These are phyloP conservation scores for Endothia cerciana DNA, from an alignment of 2,329 filamentous ascomycete species.

Conservation along the genomic window DNA sequence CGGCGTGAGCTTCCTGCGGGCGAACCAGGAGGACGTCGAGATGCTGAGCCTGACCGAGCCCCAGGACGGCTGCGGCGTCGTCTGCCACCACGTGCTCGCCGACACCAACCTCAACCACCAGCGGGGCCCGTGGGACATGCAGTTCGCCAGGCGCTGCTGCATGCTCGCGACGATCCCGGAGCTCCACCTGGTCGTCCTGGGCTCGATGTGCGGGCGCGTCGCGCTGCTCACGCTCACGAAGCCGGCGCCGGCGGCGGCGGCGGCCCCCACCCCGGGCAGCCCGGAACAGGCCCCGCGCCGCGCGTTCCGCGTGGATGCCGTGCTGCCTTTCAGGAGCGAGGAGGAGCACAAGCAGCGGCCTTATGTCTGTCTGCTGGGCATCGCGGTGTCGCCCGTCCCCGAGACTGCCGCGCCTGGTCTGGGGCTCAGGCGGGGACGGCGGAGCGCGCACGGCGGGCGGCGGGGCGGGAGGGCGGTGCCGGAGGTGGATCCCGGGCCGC, in stretches of 20 bases:
- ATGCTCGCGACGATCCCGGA: conserved; percentile 69
- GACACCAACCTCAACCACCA: conserved; percentile 32
- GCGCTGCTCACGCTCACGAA: conserved; percentile 64
- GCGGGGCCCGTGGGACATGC: conserved; percentile 39
- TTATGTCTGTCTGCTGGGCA: conserved; percentile 62
- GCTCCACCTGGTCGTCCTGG: conserved; percentile 70
- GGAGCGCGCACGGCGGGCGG: conserved; percentile 9
- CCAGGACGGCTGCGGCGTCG: conserved; percentile 28
- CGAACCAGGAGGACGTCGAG: conserved; percentile 54
- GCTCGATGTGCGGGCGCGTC: conserved; percentile 68
- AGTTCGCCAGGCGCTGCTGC: conserved; percentile 57
- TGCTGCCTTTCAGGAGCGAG: conserved; percentile 51
- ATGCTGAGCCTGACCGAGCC: conserved; percentile 43
- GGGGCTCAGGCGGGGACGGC: conserved; percentile 30
- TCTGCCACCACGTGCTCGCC: conserved; percentile 40
- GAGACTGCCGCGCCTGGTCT: conserved; percentile 40
- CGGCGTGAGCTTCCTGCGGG: conserved; percentile 46
- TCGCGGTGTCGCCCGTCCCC: conserved; percentile 69
- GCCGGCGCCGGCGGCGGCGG: conserved; percentile 37
- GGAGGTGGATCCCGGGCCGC: conserved; percentile 32
- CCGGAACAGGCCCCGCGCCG: conserved; percentile 39
- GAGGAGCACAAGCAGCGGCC: conserved; percentile 51
- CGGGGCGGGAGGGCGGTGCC: conserved; percentile 21
- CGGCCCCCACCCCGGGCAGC: conserved; percentile 18
- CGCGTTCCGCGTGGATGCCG: conserved; percentile 58